Base-by-base conservation (phyloP, 768 basidiomycete species). In the Tubosaeta sp. region DNA sequence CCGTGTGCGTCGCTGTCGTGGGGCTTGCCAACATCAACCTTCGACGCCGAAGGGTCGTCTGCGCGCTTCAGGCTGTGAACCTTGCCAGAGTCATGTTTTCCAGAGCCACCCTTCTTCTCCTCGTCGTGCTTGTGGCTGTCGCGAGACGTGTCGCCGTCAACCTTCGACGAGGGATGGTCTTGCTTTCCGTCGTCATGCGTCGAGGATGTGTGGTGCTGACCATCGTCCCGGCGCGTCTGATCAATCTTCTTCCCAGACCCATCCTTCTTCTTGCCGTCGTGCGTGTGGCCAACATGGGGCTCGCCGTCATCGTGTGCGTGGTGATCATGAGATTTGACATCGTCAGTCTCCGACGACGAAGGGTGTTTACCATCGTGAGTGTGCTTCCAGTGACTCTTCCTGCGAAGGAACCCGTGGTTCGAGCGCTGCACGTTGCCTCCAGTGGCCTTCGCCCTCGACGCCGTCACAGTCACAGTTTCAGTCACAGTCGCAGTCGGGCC, bases 201-300 rank as follows among this genome's bases (percentile, higher is more conserved):
- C 14, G 34, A 35, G 6, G 11, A 35, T 13, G 34, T 2, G 34
- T 32, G 32, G 32, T 35, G n/a, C n/a, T 35, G 34, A 16, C 34
- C 34, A 35, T 35, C 34, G 18, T 36, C 35, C 16, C 7, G 18
- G 35, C 35, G 35, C 35, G 2, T 36, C n/a, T 36, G 35, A 32
- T 32, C 12, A 32, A 14, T 14, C 31, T 32, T 32, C 31, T 32
- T 32, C 38, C 6, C 13, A 13, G 21, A 19, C 25, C 25, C 25
- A 8, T 27, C 25, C 25, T 27, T 27, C 4, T n/a, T n/a, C n/a
- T n/a, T n/a, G n/a, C n/a, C n/a, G n/a, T n/a, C n/a, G n/a, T n/a
- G n/a, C n/a, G n/a, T n/a, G n/a, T n/a, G n/a, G 11, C 52, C 42
- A 14, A 43, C 39, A 32, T 56, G 43, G 32, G 48, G 47, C 24